Evolutionary conservation across 176 grass and related monocot species (phyloP), one percentile per base, ranked within the genome.

Genomic region (Musa schizocarpa): DNA sequence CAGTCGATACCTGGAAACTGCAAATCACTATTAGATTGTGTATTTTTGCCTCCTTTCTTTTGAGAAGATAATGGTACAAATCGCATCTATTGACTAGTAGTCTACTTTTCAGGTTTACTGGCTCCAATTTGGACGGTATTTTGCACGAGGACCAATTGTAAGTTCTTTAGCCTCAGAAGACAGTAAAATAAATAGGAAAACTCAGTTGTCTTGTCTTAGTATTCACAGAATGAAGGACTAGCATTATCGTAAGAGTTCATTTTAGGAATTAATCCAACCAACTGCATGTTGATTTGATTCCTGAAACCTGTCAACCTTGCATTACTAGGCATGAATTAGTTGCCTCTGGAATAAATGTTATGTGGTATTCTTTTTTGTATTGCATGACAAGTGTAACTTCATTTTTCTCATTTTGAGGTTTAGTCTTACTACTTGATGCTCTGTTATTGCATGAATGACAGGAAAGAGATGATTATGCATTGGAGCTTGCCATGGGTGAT

Each of bases 111-210:
- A 98, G 95, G 95, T 98, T 25, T 98, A 98, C 34, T 93, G 88
- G 90, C 95, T 98, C 64, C 95, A 98, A 74, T 98, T 98, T 25
- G 95, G 95, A 68, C 78, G 88, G 91, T 98, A 93, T 77, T 98
- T 98, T 83, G 95, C 95, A 25, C 77, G 95, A 86, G 95, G 95
- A 14, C 84, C 95, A 76, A 82, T 98, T 71, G 95, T 98, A 54
- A 93, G 86, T 88, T 83, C 57, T 50, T 20, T 16, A 13, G 16
- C 9, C 65, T 0, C 34, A 43, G 0, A 6, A 6, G 34, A 43
- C 34, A 43, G 34, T 6, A 43, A 43, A 43, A 43, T 43, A 6
- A 43, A 4, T 43, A 43, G 34, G 34, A 43, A 43, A 43, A 43
- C 3, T 43, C 34, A 43, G 34, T 43, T 43, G 34, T 43, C 34